A percentile compares a stretch with the other conserved stretches of the same genome.
Evolutionary conservation across 768 basidiomycete species (phyloP).

Genomic region (Clitopilus passeckerianus): DNA sequence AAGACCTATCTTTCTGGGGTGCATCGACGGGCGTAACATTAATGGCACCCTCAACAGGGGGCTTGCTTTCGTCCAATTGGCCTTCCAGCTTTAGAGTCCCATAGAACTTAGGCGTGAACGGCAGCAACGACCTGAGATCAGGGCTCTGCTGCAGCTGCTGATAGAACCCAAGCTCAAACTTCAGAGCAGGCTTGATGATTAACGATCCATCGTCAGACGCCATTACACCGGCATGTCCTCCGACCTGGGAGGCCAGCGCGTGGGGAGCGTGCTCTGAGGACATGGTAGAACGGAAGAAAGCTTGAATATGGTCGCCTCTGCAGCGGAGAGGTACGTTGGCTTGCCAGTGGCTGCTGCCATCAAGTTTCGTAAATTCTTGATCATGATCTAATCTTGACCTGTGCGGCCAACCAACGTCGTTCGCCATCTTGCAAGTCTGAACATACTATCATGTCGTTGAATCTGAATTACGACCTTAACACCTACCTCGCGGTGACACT

Average conservation of each 20-base stretch:
- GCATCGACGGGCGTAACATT: conserved; percentile 8
- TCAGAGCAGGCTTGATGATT: conserved; percentile 74
- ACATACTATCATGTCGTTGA: conserved; percentile 10
- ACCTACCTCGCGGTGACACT: conserved; percentile 24
- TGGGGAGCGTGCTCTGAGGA: conserved; percentile 1
- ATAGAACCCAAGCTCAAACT: conserved; percentile 70
- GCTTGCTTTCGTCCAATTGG: conserved; percentile 34
- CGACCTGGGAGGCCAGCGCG: conserved; percentile 48
- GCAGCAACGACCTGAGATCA: conserved; percentile 37
- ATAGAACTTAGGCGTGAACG: conserved; percentile 70
- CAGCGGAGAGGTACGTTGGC: not conserved
- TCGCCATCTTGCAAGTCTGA: not conserved
- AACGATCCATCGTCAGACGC: conserved; percentile 69
- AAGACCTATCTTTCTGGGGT: conserved; percentile 15
- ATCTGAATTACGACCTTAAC: conserved; percentile 16
- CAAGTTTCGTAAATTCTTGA: not conserved
- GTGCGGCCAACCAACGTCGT: not conserved
- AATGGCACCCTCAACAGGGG: conserved; percentile 8
- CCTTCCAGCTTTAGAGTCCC: conserved; percentile 77
- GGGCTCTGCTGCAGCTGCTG: conserved; percentile 39
- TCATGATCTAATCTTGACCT: conserved; percentile 5
- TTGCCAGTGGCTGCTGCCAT: not conserved
- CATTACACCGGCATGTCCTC: conserved; percentile 75
- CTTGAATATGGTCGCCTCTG: not conserved
- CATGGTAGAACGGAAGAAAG: not conserved